Base-by-base conservation (phyloP, 2,329 filamentous ascomycete species). In the Xylariaceae sp. region DNA sequence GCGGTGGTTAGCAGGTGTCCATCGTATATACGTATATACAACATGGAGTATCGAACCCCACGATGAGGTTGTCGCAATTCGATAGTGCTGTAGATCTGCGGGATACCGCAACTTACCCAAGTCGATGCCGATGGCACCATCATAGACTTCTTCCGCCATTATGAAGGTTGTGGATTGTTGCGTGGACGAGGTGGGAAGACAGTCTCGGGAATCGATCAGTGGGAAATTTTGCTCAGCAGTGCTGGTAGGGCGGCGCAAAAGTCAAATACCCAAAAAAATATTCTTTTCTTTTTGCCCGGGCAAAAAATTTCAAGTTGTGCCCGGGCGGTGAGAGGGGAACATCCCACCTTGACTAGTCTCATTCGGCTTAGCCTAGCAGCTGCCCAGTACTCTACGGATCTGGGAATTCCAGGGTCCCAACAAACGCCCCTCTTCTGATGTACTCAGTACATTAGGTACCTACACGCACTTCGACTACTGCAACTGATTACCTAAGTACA, bases 71-170 rank as follows among this genome's bases (percentile, higher is more conserved):
- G 16, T n/a, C 32, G 32, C 32, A 37, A 37, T 16, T 37, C 32
- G 14, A 37, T 37, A 37, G 32, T 37, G 32, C 32, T 7, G 32
- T 37, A 10, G 32, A 37, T 37, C 51, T 44, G 47, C 47, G 44
- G 50, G 44, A 48, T 40, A 18, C 53, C 48, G 47, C 51, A 55
- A 81, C 88, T 73, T 83, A 96, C 93, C 95, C 83, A 99, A 87
- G 89, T 99, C 95, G 84, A 99, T 99, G 88, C 95, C 95, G 83
- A 98, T 91, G 87, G 95, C 95, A 90, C 95, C 95, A 79, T 99
- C 95, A 80, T 98, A 99, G 73, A 96, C 88, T 88, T 97, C 93
- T 79, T 96, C 92, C 78, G 91, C 88, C 93, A 97, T 97, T 76
- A 81, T 71, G 60, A 66, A 65, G 54, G 50, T 50, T 54, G 53